Evolutionary conservation across 306 rosid genomes (phyloP).

Genomic region (Alnus glutinosa): DNA sequence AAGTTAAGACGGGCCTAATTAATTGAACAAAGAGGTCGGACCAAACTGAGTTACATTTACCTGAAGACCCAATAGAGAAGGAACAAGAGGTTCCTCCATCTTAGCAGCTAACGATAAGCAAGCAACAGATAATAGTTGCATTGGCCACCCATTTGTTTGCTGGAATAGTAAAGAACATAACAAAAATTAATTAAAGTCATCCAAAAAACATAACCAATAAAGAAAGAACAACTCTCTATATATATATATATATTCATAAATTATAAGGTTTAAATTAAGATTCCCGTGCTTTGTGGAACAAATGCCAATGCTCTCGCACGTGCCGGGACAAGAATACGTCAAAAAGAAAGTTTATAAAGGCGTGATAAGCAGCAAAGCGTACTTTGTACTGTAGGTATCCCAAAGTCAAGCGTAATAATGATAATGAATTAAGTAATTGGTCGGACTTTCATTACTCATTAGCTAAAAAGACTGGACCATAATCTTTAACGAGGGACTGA

Average conservation of each 20-base stretch:
- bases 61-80: constrained; percentile 90
- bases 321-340: constrained; percentile 31
- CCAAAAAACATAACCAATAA: not conserved
- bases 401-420: constrained; percentile 22
- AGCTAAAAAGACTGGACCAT: not conserved
- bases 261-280: not conserved
- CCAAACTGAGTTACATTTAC: constrained; percentile 29
- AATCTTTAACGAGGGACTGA: not conserved
- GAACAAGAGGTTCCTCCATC: constrained; percentile 97
- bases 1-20: constrained; percentile 9
- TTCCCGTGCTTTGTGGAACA: constrained; percentile 28
- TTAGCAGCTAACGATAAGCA: constrained; percentile 96
- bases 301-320: constrained; percentile 22
- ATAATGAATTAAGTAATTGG: not conserved
- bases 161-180: constrained; percentile 37
- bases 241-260: not conserved
- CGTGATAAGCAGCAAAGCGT: constrained; percentile 7
- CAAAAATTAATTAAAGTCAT: not conserved
- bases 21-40: constrained; percentile 7
- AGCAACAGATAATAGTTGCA: constrained; percentile 89
- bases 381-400: constrained; percentile 29
- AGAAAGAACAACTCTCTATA: not conserved
- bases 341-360: constrained; percentile 11
- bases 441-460: not conserved
- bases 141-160: constrained; percentile 86